Base-by-base conservation (phyloP, 768 basidiomycete species). In the Boletus sp. region DNA sequence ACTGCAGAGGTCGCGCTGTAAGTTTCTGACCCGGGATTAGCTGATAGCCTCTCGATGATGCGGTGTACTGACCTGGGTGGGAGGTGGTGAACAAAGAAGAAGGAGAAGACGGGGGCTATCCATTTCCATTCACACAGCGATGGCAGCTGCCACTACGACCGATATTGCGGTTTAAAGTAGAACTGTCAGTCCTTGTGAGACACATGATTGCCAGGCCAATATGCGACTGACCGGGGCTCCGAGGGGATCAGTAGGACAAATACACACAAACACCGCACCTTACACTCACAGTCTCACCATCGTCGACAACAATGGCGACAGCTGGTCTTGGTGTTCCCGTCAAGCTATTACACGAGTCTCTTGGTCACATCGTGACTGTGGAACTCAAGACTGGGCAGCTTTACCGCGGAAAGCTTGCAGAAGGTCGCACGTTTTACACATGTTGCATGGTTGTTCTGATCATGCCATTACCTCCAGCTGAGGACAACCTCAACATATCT, bases 321-420 rank as follows among this genome's bases (percentile, higher is more conserved):
- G 68, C 72, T 47, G 78, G 91, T 58, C 82, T 97, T 56, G 95
- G 95, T 70, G 90, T 98, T 54, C 96, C 96, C 56, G 90, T 97
- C 59, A 98, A 98, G 73, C 83, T 99, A 47, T 79, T 98, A 41
- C 96, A 98, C 67, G 97, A 98, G 77, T 90, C 92, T 51, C 78
- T 98, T 29, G 97, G 97, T 21, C 97, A 99, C 67, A 78, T 98
- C 51, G 89, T 99, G 60, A 98, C 96, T 5, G 93, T 95, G n/a
- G 97, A 99, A 72, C 83, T 98, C 53, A 98, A 98, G 74, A 97
- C 94, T 2, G 96, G 95, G 10, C 95, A 98, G 69, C 82, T 97
- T 48, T 99, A 98, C 74, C 81, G 97, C 45, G 97, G 97, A 62
- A 98, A 97, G 75, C 82, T 99, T 38, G 91, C 93, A 15, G 97